Conservation (phyloP, 1,284 basidiomycete genomes). For the Heterobasidion parviporum region DNA sequence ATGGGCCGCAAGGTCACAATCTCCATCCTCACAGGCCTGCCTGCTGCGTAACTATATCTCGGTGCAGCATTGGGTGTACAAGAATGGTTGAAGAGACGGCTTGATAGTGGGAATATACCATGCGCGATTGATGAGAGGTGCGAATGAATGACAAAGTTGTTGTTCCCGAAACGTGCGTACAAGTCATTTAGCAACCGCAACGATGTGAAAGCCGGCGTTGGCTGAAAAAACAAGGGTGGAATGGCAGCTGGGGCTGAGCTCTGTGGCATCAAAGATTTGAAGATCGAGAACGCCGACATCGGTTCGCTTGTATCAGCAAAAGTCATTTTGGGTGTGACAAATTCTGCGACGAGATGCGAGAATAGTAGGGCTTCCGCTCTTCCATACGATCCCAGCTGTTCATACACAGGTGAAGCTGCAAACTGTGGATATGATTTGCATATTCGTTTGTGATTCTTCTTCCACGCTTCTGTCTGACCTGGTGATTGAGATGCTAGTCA, state of each 20-base stretch:
- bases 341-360: slow-evolving; percentile 47
- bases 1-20: slow-evolving; percentile 55
- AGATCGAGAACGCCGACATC: slow-evolving; percentile 33
- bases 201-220: slow-evolving; percentile 14
- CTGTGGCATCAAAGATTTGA: slow-evolving; percentile 3
- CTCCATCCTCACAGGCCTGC: slow-evolving; percentile 42
- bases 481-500: not conserved
- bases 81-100: slow-evolving; percentile 71
- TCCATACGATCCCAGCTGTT: slow-evolving; percentile 40
- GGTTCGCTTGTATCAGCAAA: slow-evolving; percentile 34
- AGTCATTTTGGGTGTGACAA: not conserved
- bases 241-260: not conserved
- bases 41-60: slow-evolving; percentile 40
- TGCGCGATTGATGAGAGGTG: slow-evolving; percentile 59
- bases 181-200: slow-evolving; percentile 21
- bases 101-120: slow-evolving; percentile 65
- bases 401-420: slow-evolving; percentile 35
- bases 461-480: slow-evolving; percentile 64
- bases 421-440: slow-evolving; percentile 50
- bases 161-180: slow-evolving; percentile 61
- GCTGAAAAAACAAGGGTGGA: slow-evolving; percentile 13
- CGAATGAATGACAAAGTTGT: slow-evolving; percentile 68
- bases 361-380: slow-evolving; percentile 55
- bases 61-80: slow-evolving; percentile 65
- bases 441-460: slow-evolving; percentile 49